Evolutionary conservation across 352 stramenopile species (phyloP), one percentile per base, ranked within the genome.

Genomic region (Detonula confervacea): DNA sequence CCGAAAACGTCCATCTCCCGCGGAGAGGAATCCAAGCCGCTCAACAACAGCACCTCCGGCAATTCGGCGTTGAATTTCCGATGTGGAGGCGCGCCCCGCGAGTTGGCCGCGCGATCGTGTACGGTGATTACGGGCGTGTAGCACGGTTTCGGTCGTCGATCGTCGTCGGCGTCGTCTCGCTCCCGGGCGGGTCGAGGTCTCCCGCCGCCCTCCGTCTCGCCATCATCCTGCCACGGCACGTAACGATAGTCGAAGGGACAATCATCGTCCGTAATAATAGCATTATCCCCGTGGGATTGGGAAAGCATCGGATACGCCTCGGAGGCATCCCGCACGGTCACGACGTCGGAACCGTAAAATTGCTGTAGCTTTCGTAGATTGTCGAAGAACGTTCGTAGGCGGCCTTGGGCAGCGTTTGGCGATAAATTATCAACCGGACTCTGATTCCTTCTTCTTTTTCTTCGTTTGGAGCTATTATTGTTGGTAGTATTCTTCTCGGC

Each of bases 71-170:
- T n/a, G n/a, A n/a, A n/a, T n/a, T n/a, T n/a, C n/a, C n/a, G n/a
- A n/a, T n/a, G n/a, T n/a, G n/a, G n/a, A n/a, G n/a, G n/a, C n/a
- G n/a, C n/a, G n/a, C 16, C 6, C n/a, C 27, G 22, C 9, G 63
- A 60, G 46, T 75, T 68, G 8, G 66, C 27, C 49, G 67, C 52
- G 16, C 16, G 39, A 67, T 75, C 66, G 33, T 65, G 47, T 18
- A 75, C 61, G 39, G 55, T 67, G 18, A 75, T 20, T 16, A 75
- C 61, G n/a, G 66, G 66, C 20, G 66, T 75, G 27, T 64, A 75
- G 27, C 66, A 75, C 27, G 57, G 25, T 12, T 16, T 51, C n/a
- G n/a, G n/a, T n/a, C n/a, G n/a, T n/a, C n/a, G n/a, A n/a, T 42
- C 33, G 5, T 42, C 11, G 33, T 42, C 5, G 20, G 12, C 9